phyloP scores from a whole-genome alignment of 257 asterid species.

The Solanum sparsipilum region DNA sequence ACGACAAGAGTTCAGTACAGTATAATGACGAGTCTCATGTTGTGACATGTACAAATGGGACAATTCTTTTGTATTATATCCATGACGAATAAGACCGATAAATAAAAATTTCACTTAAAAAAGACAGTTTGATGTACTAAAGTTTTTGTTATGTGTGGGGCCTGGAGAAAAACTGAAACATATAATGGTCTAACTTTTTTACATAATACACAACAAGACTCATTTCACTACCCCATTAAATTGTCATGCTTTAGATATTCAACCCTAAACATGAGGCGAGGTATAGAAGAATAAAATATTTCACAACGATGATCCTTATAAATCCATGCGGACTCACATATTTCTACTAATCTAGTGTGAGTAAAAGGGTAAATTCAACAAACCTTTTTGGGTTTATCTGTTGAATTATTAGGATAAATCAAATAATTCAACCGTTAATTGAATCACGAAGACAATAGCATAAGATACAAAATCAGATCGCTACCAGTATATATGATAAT shows the following conservation, averaged over 20 bases:
- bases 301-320: too few relatives aligned
- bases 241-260: background rate
- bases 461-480: too few relatives aligned
- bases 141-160: rapidly evolving
- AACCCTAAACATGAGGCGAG: rapidly evolving
- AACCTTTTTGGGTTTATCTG: background rate
- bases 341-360: background rate
- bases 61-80: background rate
- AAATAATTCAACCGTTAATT: background rate
- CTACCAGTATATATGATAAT: background rate
- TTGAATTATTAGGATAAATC: background rate
- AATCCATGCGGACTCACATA: background rate
- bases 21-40: background rate
- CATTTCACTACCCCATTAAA: background rate
- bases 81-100: background rate
- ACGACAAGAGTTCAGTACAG: background rate
- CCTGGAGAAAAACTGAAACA: background rate
- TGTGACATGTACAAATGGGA: background rate
- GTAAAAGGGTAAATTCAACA: background rate
- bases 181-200: too few relatives aligned
- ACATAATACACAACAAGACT: background rate
- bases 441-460: background rate
- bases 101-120: background rate
- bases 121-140: background rate
- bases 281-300: too few relatives aligned